Base-by-base conservation (phyloP, 1,284 basidiomycete species). In the Marasmius oreades region DNA sequence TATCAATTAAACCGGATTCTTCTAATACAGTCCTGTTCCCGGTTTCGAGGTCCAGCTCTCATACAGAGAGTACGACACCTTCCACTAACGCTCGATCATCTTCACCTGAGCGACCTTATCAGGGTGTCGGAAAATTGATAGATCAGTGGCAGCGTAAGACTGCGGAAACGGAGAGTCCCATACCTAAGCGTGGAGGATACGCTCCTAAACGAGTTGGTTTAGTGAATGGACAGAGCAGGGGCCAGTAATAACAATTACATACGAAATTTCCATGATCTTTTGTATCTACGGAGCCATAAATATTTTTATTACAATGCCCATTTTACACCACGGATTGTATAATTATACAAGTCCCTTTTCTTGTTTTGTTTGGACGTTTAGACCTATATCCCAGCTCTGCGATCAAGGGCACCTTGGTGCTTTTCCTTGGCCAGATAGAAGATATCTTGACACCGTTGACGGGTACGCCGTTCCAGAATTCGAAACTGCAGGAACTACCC, bases 71-170 rank as follows among this genome's bases (percentile, higher is more conserved):
- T 33, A 24, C 56, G 16, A 63, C 62, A 23, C 54, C 34, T 52
- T 54, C 56, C 44, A 62, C 55, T 14, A 61, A 59, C 20, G 64
- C 64, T 47, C 72, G 78, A 18, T 74, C 85, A 16, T 73, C 85
- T 7, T 87, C 87, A 22, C 86, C 88, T 7, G 90, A 92, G 64
- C 78, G 79, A 55, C 85, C 88, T 39, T 92, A 86, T 67, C 85
- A 84, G 65, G 90, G 90, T 46, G 90, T 92, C 46, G 86, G 88
- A 36, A 87, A 79, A 70, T 76, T 92, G 43, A 92, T 92, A 62
- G 86, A 90, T 66, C 82, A 91, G 65, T 92, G 90, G 90, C 88
- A 92, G 70, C 81, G 80, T 59, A 91, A 88, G 71, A 82, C 85
- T 34, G 83, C 79, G n/a, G 86, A 85, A 62, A 72, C 75, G 18